Evolutionary conservation across 2,329 filamentous ascomycete genomes (phyloP).

Genomic region (Apiospora sp.): DNA sequence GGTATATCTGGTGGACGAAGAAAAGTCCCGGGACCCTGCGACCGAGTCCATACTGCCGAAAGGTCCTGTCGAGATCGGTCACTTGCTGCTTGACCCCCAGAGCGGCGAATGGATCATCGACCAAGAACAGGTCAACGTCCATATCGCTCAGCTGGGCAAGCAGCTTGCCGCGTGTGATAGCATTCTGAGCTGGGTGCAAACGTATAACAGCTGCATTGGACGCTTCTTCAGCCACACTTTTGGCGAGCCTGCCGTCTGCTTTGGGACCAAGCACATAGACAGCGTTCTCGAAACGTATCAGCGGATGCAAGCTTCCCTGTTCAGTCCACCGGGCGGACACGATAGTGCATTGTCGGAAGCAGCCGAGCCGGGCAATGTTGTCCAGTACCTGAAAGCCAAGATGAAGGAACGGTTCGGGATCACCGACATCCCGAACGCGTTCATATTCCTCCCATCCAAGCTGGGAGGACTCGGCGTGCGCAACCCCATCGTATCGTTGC

Average conservation of each 20-base stretch:
- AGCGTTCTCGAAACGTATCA: conserved; percentile 51
- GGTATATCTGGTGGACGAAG: conserved; percentile 42
- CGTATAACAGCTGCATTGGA: conserved; percentile 55
- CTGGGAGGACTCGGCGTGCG: conserved; percentile 55
- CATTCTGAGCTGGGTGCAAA: conserved; percentile 49
- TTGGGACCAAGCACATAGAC: conserved; percentile 53
- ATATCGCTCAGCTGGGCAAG: conserved; percentile 60
- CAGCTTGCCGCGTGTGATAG: conserved; percentile 63
- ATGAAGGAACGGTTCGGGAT: conserved; percentile 46
- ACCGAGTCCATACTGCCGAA: conserved; percentile 50
- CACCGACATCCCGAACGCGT: conserved; percentile 51
- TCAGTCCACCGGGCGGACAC: conserved; percentile 33
- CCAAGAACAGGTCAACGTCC: conserved; percentile 57
- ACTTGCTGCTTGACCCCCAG: conserved; percentile 57
- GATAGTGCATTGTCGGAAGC: background rate
- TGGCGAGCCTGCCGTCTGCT: conserved; percentile 53
- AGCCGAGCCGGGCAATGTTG: conserved; percentile 37
- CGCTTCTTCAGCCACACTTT: conserved; percentile 57
- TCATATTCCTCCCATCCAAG: conserved; percentile 55
- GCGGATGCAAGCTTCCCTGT: conserved; percentile 50
- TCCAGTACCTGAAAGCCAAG: conserved; percentile 41
- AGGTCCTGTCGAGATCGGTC: conserved; percentile 63
- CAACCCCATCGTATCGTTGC: conserved; percentile 54
- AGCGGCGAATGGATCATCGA: conserved; percentile 62
- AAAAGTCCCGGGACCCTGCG: conserved; percentile 33